phyloP scores from a whole-genome alignment of 1,284 basidiomycete genomes.

The Amylostereum chailletii region DNA sequence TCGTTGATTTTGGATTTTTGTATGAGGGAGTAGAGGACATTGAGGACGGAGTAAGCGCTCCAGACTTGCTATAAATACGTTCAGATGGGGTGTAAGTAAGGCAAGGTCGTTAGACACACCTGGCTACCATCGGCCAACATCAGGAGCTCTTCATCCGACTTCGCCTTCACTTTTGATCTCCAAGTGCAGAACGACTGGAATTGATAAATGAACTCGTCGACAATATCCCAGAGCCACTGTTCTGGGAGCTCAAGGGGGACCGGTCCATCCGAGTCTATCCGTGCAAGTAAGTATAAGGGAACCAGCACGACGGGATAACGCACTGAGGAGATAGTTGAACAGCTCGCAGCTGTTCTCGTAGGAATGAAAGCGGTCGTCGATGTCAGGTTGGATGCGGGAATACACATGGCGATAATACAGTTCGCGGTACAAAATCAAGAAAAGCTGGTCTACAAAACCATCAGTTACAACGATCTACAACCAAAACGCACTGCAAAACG shows the following conservation, averaged over 20 bases:
- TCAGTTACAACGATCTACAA: background rate
- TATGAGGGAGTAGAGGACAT: constrained; percentile 95
- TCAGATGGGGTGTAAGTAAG: constrained; percentile 6
- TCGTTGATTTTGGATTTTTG: constrained; percentile 96
- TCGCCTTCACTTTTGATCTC: constrained; percentile 78
- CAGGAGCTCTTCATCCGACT: constrained; percentile 83
- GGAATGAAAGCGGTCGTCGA: constrained; percentile 96
- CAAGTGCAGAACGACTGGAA: constrained; percentile 95
- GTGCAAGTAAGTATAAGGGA: background rate
- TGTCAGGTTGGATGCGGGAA: constrained; percentile 88
- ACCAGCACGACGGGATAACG: constrained; percentile 15
- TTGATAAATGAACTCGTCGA: constrained; percentile 99
- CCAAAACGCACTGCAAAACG: constrained; percentile 17
- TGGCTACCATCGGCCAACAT: constrained; percentile 77
- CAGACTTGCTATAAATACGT: constrained; percentile 51
- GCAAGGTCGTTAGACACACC: constrained; percentile 24
- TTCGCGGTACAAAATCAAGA: constrained; percentile 94
- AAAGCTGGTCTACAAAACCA: constrained; percentile 67
- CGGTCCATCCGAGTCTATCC: constrained; percentile 83
- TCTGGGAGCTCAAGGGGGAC: constrained; percentile 89
- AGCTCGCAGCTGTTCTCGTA: constrained; percentile 99
- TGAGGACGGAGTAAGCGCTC: constrained; percentile 96
- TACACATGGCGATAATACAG: constrained; percentile 94
- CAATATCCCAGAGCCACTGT: constrained; percentile 99
- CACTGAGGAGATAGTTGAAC: constrained; percentile 89